Conservation (phyloP, 345 rosid species). For the Rhizophora mangle region DNA sequence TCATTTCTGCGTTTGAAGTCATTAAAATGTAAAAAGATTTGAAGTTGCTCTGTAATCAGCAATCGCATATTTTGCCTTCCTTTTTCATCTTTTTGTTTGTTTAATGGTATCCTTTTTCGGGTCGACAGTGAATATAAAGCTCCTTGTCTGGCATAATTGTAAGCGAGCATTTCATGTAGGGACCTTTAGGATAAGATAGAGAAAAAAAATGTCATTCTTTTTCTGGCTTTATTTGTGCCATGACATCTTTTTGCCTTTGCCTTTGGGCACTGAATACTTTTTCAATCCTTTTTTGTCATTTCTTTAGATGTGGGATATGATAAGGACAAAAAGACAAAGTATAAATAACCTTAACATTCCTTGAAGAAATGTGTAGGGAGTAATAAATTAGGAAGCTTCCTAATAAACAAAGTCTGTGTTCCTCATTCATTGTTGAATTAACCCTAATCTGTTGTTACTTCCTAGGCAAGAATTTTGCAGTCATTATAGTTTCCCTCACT, state of each 20-base stretch:
- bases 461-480: background rate
- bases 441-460: conserved; percentile 3
- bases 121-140: conserved; percentile 1
- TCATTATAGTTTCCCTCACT: background rate
- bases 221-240: conserved; percentile 37
- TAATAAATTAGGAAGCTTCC: background rate
- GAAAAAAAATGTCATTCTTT: conserved; percentile 28
- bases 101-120: background rate
- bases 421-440: background rate
- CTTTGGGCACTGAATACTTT: conserved; percentile 20
- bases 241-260: conserved; percentile 9
- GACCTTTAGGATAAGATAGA: conserved; percentile 30
- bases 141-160: conserved; percentile 11
- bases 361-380: background rate
- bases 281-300: background rate
- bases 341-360: background rate
- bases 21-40: background rate
- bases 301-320: conserved; percentile 1
- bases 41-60: conserved; percentile 1
- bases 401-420: background rate
- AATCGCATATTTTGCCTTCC: conserved; percentile 10
- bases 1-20: background rate
- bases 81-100: conserved; percentile 7
- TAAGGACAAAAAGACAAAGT: background rate
- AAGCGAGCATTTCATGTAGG: conserved; percentile 3